Conservation (phyloP, 2,329 filamentous ascomycete species). For the Cercospora brassicicola region DNA sequence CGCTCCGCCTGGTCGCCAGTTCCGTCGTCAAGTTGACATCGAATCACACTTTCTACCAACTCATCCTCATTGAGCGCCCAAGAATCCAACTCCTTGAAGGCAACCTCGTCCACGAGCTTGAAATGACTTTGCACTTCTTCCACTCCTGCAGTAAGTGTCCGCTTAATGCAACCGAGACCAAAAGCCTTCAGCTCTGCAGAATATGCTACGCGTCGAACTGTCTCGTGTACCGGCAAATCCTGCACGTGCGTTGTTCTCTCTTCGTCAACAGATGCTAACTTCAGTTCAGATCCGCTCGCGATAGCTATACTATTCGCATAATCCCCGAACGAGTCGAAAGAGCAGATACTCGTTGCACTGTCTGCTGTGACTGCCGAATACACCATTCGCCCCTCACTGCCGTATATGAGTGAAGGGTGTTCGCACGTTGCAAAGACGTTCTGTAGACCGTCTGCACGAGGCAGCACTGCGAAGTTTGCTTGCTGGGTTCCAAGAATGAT, state of each 20-base stretch:
- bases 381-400: constrained; percentile 79
- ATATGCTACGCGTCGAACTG: constrained; percentile 83
- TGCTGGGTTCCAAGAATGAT: constrained; percentile 84
- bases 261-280: constrained; percentile 77
- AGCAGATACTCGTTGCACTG: constrained; percentile 75
- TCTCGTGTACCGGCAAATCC: constrained; percentile 74
- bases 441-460: constrained; percentile 64
- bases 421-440: constrained; percentile 94
- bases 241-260: constrained; percentile 87
- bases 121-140: constrained; percentile 81
- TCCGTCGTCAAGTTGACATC: constrained; percentile 67
- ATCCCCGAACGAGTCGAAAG: constrained; percentile 71
- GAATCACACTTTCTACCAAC: constrained; percentile 80
- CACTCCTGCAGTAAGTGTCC: constrained; percentile 67
- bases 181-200: constrained; percentile 77
- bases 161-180: constrained; percentile 79
- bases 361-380: constrained; percentile 94
- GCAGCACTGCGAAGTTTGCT: constrained; percentile 75
- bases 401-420: constrained; percentile 90
- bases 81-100: constrained; percentile 75
- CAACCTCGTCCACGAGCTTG: constrained; percentile 83
- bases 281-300: constrained; percentile 68
- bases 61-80: constrained; percentile 67
- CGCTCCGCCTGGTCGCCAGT: constrained; percentile 64
- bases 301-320: constrained; percentile 81